A percentile compares a stretch with the other conserved stretches of the same genome.
Conservation (phyloP, 2,329 filamentous ascomycete species). For the Hypoxylon rubiginosum region DNA sequence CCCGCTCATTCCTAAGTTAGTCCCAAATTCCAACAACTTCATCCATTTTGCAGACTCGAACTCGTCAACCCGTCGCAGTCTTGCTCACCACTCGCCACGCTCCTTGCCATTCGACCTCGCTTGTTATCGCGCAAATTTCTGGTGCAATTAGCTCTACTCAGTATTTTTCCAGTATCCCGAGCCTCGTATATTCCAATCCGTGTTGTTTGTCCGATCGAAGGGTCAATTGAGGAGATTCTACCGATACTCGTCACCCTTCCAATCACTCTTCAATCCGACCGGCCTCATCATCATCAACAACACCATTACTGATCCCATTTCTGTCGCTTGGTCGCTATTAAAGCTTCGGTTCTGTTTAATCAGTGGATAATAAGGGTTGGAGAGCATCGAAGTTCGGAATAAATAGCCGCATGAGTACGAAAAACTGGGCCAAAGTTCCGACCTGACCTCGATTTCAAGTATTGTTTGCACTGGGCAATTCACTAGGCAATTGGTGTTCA, state of each 20-base stretch:
- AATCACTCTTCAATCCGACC: background rate
- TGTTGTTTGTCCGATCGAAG: background rate
- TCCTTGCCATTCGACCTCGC: conserved; percentile 13
- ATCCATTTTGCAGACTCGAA: conserved; percentile 15
- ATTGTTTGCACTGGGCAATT: background rate
- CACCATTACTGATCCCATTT: background rate
- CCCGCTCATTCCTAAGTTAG: conserved; percentile 20
- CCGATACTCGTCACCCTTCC: background rate
- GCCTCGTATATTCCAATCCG: conserved; percentile 11
- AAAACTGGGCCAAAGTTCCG: background rate
- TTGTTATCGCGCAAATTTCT: conserved; percentile 11
- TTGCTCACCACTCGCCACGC: conserved; percentile 22
- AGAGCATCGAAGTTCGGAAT: background rate
- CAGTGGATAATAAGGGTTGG: background rate
- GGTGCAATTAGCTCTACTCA: conserved; percentile 16
- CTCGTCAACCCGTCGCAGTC: conserved; percentile 7
- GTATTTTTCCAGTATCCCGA: conserved; percentile 13
- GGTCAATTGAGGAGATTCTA: background rate
- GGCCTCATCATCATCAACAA: background rate
- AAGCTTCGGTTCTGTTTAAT: background rate
- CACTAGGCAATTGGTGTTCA: too few species aligned
- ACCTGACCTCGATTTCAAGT: background rate
- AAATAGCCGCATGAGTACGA: background rate
- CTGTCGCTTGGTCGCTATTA: background rate
- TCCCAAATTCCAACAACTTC: conserved; percentile 27